Conservation (phyloP, 140 eudicot species). For the Oenanthe javanica region DNA sequence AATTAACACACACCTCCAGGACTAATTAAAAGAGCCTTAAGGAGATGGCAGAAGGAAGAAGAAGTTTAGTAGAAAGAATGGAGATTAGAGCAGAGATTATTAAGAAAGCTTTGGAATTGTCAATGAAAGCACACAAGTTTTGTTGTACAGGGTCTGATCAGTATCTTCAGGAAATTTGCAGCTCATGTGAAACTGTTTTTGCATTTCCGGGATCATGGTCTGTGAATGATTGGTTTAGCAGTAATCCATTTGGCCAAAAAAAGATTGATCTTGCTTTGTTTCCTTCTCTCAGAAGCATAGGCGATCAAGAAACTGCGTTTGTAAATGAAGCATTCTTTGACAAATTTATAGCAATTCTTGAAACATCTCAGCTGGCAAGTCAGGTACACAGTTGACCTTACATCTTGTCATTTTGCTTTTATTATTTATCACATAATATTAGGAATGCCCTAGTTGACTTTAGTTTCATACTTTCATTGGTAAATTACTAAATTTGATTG, state of each 20-base stretch:
- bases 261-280: slow-evolving; percentile 29
- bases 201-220: slow-evolving; percentile 46
- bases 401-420: too few relatives aligned
- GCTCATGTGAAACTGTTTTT: slow-evolving; percentile 12
- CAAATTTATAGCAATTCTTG: not conserved
- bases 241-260: slow-evolving; percentile 39
- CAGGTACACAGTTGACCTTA: not conserved
- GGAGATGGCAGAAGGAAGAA: slow-evolving; percentile 15
- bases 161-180: slow-evolving; percentile 2
- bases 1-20: not conserved
- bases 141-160: not conserved
- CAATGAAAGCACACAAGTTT: slow-evolving; percentile 34
- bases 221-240: slow-evolving; percentile 26
- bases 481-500: not conserved
- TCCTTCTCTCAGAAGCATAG: slow-evolving; percentile 50
- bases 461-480: not conserved
- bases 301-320: slow-evolving; percentile 33
- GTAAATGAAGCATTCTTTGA: slow-evolving; percentile 42
- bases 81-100: slow-evolving; percentile 19
- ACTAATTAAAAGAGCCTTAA: not conserved
- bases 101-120: slow-evolving; percentile 28
- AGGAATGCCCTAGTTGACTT: too few relatives aligned
- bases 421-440: too few relatives aligned
- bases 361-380: not conserved
- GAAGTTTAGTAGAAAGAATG: slow-evolving; percentile 20